Conservation (phyloP, 257 asterid genomes). For the Petrea volubilis region DNA sequence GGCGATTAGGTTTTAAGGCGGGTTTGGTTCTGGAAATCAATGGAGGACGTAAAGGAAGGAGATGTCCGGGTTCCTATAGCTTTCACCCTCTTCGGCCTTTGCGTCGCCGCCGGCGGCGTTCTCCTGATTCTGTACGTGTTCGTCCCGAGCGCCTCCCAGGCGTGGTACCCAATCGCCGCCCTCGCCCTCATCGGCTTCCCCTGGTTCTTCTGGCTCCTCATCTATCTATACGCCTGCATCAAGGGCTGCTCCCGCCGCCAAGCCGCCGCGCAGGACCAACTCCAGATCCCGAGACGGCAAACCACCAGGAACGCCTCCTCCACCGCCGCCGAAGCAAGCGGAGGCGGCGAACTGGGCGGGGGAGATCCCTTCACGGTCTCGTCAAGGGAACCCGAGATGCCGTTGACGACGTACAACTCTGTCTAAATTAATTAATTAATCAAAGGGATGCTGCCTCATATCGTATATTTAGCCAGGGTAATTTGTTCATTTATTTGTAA, state of each 20-base stretch:
- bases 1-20: neutral
- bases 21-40: constrained; percentile 10
- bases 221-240: constrained; percentile 51
- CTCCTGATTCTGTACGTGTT: constrained; percentile 55
- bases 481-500: neutral
- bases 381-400: constrained; percentile 52
- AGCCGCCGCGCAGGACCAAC: constrained; percentile 14
- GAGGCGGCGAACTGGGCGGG: neutral
- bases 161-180: constrained; percentile 70
- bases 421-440: constrained; percentile 22
- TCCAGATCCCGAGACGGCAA: constrained; percentile 38
- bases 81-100: constrained; percentile 54
- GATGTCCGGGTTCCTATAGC: constrained; percentile 61
- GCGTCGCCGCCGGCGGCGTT: constrained; percentile 59
- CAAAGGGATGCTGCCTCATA: neutral
- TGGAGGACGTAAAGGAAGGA: constrained; percentile 60
- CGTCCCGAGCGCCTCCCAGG: constrained; percentile 43
- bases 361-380: constrained; percentile 20
- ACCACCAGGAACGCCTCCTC: constrained; percentile 32
- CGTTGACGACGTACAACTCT: constrained; percentile 43
- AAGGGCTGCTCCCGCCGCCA: constrained; percentile 38
- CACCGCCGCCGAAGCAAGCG: constrained; percentile 20
- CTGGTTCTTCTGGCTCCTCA: constrained; percentile 73
- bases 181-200: constrained; percentile 64
- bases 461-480: constrained; percentile 7